Evolutionary conservation across 2,329 filamentous ascomycete genomes (phyloP).

Genomic region (Alternaria panax): DNA sequence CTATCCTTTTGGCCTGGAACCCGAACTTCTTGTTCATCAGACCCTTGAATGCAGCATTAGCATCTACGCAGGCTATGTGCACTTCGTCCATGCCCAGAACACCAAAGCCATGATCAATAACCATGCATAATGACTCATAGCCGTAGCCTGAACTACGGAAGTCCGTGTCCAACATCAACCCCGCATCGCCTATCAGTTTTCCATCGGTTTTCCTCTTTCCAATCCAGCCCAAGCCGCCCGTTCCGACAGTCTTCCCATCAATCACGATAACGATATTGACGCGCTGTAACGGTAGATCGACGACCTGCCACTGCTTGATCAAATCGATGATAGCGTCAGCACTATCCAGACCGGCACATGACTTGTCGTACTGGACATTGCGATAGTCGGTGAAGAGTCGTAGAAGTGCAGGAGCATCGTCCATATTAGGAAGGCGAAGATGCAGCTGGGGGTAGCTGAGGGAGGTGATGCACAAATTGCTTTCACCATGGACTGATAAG

Average conservation of each 20-base stretch:
- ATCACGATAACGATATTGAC: neutral
- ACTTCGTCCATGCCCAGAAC: constrained; percentile 5
- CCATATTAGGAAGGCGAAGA: neutral
- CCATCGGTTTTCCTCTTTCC: neutral
- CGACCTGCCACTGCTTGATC: neutral
- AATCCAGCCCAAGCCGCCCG: neutral
- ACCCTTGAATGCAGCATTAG: neutral
- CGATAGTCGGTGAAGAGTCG: neutral
- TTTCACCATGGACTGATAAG: neutral
- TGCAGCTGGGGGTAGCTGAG: neutral
- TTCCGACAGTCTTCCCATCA: neutral
- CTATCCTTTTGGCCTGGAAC: neutral
- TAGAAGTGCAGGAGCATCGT: neutral
- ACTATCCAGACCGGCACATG: neutral
- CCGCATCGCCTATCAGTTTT: constrained; percentile 1
- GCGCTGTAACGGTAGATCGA: neutral
- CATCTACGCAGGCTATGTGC: neutral
- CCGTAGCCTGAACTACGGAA: neutral
- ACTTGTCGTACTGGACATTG: neutral
- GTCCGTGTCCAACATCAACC: neutral
- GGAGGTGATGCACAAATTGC: neutral
- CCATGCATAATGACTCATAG: constrained; percentile 2
- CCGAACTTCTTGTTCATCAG: neutral
- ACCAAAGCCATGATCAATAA: constrained; percentile 3
- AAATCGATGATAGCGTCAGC: neutral